These are phyloP conservation scores for Hypsizygus marmoreus DNA, from an alignment of 768 basidiomycete species.

Conservation along the genomic window DNA sequence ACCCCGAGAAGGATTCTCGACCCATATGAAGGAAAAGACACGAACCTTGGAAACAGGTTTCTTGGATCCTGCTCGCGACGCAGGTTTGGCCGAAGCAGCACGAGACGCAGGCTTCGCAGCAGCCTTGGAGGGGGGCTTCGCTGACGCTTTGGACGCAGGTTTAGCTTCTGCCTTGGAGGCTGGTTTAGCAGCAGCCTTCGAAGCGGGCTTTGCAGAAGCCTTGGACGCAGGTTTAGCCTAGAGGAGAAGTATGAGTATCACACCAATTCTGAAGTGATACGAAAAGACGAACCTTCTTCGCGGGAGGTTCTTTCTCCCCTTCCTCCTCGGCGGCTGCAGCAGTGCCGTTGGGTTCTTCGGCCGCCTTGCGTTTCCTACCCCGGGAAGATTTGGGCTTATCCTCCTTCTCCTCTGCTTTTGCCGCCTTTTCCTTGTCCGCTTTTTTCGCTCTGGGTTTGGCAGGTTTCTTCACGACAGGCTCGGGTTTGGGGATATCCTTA, in stretches of 20 bases:
- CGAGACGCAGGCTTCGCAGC: constrained; percentile 46
- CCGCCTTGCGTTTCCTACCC: constrained; percentile 46
- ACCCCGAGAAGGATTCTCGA: background rate
- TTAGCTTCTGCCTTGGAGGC: constrained; percentile 41
- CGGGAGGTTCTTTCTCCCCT: constrained; percentile 49
- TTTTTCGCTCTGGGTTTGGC: constrained; percentile 66
- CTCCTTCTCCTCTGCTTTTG: constrained; percentile 44
- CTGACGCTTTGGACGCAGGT: constrained; percentile 43
- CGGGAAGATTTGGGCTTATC: constrained; percentile 56
- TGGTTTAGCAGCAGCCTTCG: constrained; percentile 33
- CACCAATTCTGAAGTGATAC: constrained; percentile 5
- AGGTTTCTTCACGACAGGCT: constrained; percentile 54
- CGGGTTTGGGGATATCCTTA: constrained; percentile 68
- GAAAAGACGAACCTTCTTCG: constrained; percentile 57
- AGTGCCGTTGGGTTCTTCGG: constrained; percentile 41
- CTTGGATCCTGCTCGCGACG: constrained; percentile 59
- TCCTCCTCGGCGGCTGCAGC: constrained; percentile 27
- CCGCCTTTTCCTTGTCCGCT: constrained; percentile 41
- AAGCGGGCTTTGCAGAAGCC: constrained; percentile 35
- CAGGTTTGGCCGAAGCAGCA: constrained; percentile 49
- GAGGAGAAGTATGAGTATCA: constrained; percentile 18
- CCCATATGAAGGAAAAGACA: constrained; percentile 2
- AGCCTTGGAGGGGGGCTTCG: constrained; percentile 44
- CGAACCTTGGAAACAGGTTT: constrained; percentile 66
- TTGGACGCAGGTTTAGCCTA: constrained; percentile 37